A percentile compares a stretch with the other conserved stretches of the same genome.
Evolutionary conservation across 352 stramenopile genomes (phyloP).

Genomic region (Phytopythium mirpurense): DNA sequence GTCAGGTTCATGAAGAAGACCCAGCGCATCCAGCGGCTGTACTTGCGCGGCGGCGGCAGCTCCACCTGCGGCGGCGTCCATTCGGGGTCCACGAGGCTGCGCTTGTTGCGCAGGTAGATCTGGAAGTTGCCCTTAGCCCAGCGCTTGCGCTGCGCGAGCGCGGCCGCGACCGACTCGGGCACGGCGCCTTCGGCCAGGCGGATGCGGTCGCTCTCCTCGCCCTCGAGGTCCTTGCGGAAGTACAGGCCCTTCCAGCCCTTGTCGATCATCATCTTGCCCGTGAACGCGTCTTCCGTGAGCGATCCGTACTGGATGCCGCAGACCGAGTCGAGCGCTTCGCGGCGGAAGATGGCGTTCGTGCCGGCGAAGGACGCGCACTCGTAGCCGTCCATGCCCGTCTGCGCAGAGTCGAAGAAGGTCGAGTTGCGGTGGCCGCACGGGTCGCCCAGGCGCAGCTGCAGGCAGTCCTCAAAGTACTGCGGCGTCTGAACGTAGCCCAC

Average conservation of each 20-base stretch:
- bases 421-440: slow-evolving; percentile 64
- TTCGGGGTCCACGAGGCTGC: slow-evolving; percentile 52
- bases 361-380: slow-evolving; percentile 68
- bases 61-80: slow-evolving; percentile 45
- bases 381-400: slow-evolving; percentile 74
- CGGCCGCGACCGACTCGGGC: slow-evolving; percentile 55
- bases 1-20: slow-evolving; percentile 81
- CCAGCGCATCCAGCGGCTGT: slow-evolving; percentile 76
- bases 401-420: slow-evolving; percentile 65
- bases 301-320: slow-evolving; percentile 72
- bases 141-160: slow-evolving; percentile 60
- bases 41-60: slow-evolving; percentile 51
- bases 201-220: slow-evolving; percentile 61
- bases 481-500: slow-evolving; percentile 71
- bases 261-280: slow-evolving; percentile 76
- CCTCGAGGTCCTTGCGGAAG: slow-evolving; percentile 74
- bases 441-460: slow-evolving; percentile 58
- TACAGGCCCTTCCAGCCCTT: slow-evolving; percentile 77
- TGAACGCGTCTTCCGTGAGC: slow-evolving; percentile 73
- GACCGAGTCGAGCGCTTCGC: slow-evolving; percentile 65
- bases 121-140: slow-evolving; percentile 81
- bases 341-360: slow-evolving; percentile 75
- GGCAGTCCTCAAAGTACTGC: slow-evolving; percentile 68
- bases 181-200: slow-evolving; percentile 59
- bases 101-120: slow-evolving; percentile 66